phyloP scores from a whole-genome alignment of 2,329 filamentous ascomycete genomes.

The Sclerotinia sclerotiorum region DNA sequence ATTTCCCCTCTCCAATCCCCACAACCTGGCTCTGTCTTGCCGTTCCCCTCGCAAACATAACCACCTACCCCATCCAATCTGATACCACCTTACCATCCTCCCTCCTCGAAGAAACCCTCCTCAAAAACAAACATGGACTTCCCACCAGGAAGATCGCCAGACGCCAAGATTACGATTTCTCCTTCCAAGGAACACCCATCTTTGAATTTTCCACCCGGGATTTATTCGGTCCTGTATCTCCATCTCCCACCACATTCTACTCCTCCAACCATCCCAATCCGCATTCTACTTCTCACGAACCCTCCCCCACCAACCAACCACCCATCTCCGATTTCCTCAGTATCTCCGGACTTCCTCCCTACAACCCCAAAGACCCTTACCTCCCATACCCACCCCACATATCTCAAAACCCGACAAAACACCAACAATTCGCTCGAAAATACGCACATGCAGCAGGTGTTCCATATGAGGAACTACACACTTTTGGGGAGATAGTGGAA shows the following conservation, averaged over 20 bases:
- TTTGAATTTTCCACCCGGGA: conserved; percentile 34
- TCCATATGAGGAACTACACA: background rate
- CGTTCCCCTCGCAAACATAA: conserved; percentile 34
- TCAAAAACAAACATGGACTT: background rate
- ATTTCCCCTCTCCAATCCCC: conserved; percentile 31
- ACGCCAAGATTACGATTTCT: conserved; percentile 37
- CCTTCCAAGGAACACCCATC: conserved; percentile 34
- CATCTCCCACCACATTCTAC: too few relatives aligned
- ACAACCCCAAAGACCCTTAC: background rate
- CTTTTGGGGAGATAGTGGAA: background rate
- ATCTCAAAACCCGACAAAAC: background rate
- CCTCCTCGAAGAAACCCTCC: background rate
- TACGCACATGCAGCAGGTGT: background rate
- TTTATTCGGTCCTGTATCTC: background rate
- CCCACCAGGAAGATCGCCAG: conserved; percentile 25
- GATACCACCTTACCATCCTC: conserved; percentile 18
- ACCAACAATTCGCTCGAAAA: background rate
- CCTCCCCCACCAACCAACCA: too few relatives aligned
- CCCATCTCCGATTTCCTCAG: background rate
- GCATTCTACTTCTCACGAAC: background rate
- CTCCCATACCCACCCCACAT: background rate
- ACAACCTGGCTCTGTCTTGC: conserved; percentile 36
- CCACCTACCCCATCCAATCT: conserved; percentile 24
- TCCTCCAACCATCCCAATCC: background rate
- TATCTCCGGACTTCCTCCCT: background rate